Percentiles rank a stretch among this genome's conserved stretches.
Evolutionary conservation across 108 stramenopile genomes (phyloP).

Genomic region (Nitzschia putrida): DNA sequence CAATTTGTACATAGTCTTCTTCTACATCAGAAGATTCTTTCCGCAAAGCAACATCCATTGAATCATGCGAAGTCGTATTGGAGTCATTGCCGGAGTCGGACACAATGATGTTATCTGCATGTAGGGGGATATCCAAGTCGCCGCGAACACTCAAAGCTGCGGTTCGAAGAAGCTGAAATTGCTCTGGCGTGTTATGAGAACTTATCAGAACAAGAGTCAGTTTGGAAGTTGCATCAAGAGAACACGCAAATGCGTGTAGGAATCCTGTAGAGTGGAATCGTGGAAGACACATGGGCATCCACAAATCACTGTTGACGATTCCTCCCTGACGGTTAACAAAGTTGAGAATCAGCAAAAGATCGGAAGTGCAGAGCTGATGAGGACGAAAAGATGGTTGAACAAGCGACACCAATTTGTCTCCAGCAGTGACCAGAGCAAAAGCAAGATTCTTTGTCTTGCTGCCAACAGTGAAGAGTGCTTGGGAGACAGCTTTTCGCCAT

Average conservation of each 20-base stretch:
- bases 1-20: constrained; percentile 41
- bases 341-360: constrained; percentile 67
- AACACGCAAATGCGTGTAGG: constrained; percentile 69
- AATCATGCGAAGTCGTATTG: not conserved
- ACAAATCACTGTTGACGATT: constrained; percentile 63
- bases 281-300: constrained; percentile 84
- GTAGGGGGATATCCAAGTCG: constrained; percentile 44
- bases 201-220: constrained; percentile 61
- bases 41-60: constrained; percentile 28
- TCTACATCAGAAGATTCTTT: constrained; percentile 39
- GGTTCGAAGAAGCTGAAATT: constrained; percentile 63
- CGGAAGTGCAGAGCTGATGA: constrained; percentile 67
- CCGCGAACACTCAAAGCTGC: constrained; percentile 44
- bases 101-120: constrained; percentile 29
- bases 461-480: constrained; percentile 24
- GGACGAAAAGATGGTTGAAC: constrained; percentile 63
- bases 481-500: constrained; percentile 61
- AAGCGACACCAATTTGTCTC: constrained; percentile 56
- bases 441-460: constrained; percentile 33
- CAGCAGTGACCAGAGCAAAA: constrained; percentile 64
- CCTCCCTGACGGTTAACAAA: constrained; percentile 61
- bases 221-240: constrained; percentile 55
- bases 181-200: constrained; percentile 60
- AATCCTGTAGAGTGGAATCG: constrained; percentile 75
- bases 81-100: constrained; percentile 17